Conservation (phyloP, 768 basidiomycete species). For the Collybia nuda region DNA sequence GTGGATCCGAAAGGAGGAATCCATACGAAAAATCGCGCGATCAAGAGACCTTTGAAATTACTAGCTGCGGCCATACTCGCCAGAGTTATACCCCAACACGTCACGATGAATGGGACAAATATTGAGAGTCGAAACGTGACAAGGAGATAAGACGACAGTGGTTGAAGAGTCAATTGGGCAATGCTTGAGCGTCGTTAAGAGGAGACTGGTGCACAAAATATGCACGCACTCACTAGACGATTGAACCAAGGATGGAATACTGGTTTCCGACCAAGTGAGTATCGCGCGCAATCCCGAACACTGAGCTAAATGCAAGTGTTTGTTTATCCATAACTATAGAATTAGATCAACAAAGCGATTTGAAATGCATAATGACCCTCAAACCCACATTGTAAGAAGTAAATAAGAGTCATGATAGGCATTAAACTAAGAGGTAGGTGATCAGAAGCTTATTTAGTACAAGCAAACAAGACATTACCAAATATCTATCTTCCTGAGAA, state of each 20-base stretch:
- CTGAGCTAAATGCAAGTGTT: slow-evolving; percentile 29
- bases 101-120: slow-evolving; percentile 29
- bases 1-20: not conserved
- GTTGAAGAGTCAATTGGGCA: slow-evolving; percentile 30
- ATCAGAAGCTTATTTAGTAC: not conserved
- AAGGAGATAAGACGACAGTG: slow-evolving; percentile 29
- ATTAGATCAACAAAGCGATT: slow-evolving; percentile 15
- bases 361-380: slow-evolving; percentile 12
- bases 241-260: slow-evolving; percentile 33
- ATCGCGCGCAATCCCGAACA: slow-evolving; percentile 29
- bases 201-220: not conserved
- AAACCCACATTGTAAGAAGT: slow-evolving; percentile 27
- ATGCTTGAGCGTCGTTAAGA: slow-evolving; percentile 18
- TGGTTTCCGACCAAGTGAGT: slow-evolving; percentile 28
- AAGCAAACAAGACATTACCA: slow-evolving; percentile 13
- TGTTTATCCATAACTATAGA: slow-evolving; percentile 32
- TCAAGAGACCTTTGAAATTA: slow-evolving; percentile 27
- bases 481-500: slow-evolving; percentile 26
- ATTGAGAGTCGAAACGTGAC: slow-evolving; percentile 29
- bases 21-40: slow-evolving; percentile 31
- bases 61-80: slow-evolving; percentile 28
- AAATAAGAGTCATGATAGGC: slow-evolving; percentile 29
- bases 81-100: slow-evolving; percentile 31
- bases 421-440: slow-evolving; percentile 19
- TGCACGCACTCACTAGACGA: slow-evolving; percentile 22